Evolutionary conservation across 2,329 filamentous ascomycete species (phyloP).

Genomic region (Sordariomycetes sp.): DNA sequence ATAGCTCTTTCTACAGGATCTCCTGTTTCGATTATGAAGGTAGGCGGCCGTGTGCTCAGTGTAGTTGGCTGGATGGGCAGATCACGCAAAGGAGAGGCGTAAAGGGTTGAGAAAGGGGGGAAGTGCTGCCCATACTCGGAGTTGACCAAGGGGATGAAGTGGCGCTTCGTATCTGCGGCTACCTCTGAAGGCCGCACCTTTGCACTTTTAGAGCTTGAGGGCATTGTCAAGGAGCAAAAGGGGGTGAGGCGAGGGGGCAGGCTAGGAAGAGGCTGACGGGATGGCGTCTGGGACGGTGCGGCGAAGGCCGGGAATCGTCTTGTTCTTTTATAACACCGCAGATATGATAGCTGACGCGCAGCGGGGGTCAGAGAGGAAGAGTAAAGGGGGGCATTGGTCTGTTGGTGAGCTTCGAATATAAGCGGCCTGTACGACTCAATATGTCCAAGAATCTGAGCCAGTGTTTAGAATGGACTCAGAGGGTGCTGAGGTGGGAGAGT

Average conservation of each 20-base stretch:
- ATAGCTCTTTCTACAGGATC: slow-evolving; percentile 55
- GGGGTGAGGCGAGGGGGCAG: no score
- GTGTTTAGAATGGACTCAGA: slow-evolving; percentile 23
- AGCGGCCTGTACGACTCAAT: slow-evolving; percentile 23
- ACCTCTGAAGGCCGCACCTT: slow-evolving; percentile 45
- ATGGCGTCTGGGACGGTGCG: no score
- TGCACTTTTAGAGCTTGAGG: slow-evolving; percentile 18
- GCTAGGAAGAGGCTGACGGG: no score
- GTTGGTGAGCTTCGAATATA: background rate
- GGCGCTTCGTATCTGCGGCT: slow-evolving; percentile 62
- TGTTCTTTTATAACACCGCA: no score
- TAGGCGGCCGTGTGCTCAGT: slow-evolving; percentile 27
- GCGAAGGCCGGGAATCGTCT: no score
- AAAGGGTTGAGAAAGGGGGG: slow-evolving; percentile 51
- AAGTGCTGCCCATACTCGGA: slow-evolving; percentile 44
- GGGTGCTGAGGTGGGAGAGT: slow-evolving; percentile 16
- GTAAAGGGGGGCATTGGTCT: background rate
- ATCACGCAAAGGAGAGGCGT: slow-evolving; percentile 39
- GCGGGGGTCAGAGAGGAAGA: no score
- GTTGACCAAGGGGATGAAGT: slow-evolving; percentile 57
- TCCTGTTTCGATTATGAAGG: slow-evolving; percentile 41
- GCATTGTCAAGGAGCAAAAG: slow-evolving; percentile 13
- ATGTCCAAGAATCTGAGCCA: slow-evolving; percentile 24
- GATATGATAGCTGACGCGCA: no score
- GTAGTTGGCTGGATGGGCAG: slow-evolving; percentile 28